phyloP scores from a whole-genome alignment of 768 basidiomycete species.

The Tubosaeta sp. region DNA sequence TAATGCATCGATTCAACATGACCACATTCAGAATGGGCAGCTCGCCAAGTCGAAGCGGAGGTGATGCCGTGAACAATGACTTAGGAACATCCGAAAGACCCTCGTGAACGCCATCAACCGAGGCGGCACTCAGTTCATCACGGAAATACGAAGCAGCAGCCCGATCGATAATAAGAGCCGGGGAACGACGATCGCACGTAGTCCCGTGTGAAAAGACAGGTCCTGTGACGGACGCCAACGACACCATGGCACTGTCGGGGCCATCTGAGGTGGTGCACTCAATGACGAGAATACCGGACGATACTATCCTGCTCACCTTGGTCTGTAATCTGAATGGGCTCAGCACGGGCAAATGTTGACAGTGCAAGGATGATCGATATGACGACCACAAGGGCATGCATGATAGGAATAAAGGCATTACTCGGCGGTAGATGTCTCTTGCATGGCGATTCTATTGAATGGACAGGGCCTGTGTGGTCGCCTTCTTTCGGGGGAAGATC shows the following conservation, averaged over 20 bases:
- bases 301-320: conserved; percentile 37
- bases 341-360: conserved; percentile 33
- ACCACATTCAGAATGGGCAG: too few relatives aligned
- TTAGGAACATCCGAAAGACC: conserved; percentile 15
- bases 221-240: conserved; percentile 35
- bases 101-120: conserved; percentile 3
- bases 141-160: conserved; percentile 14
- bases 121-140: conserved; percentile 13
- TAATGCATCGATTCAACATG: too few relatives aligned
- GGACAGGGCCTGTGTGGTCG: conserved; percentile 23
- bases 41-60: too few relatives aligned
- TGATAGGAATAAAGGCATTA: neutral
- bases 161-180: neutral
- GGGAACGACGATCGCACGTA: neutral
- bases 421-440: neutral
- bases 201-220: conserved; percentile 30
- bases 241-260: conserved; percentile 39
- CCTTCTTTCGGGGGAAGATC: conserved; percentile 8
- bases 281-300: conserved; percentile 2
- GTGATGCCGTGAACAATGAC: neutral
- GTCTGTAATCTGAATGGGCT: conserved; percentile 36
- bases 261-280: conserved; percentile 3
- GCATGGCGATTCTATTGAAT: conserved; percentile 31
- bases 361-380: conserved; percentile 36
- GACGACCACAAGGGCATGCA: conserved; percentile 32